These are phyloP conservation scores for Naematelia encephala DNA, from an alignment of 768 basidiomycete species.

Conservation along the genomic window DNA sequence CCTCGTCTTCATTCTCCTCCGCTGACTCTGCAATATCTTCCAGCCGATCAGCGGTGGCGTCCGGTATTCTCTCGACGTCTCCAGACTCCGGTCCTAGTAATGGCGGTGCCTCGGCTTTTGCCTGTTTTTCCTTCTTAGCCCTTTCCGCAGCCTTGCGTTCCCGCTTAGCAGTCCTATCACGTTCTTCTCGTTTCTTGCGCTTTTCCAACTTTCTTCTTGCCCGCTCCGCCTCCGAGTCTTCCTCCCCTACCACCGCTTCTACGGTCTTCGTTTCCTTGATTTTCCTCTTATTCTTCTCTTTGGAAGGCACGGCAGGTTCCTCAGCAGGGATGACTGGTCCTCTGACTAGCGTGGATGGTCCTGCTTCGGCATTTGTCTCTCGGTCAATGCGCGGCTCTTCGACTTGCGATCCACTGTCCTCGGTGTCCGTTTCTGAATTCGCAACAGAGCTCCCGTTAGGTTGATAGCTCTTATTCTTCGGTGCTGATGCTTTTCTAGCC, in stretches of 20 bases:
- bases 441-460: conserved; percentile 6
- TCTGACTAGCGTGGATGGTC: background rate
- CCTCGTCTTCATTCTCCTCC: conserved; percentile 5
- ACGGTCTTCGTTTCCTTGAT: conserved; percentile 8
- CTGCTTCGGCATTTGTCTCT: conserved; percentile 8
- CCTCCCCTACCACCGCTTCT: conserved; percentile 19
- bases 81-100: background rate
- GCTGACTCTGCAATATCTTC: conserved; percentile 5
- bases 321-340: no score
- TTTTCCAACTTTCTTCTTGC: conserved; percentile 20
- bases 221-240: conserved; percentile 33
- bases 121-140: conserved; percentile 5
- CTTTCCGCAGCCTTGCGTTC: conserved; percentile 19
- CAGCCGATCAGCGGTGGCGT: no score
- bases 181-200: conserved; percentile 26
- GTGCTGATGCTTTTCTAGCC: conserved; percentile 33
- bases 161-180: conserved; percentile 21
- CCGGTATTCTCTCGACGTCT: background rate
- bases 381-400: conserved; percentile 11
- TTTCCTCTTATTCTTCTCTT: conserved; percentile 4
- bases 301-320: conserved; percentile 4
- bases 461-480: conserved; percentile 33
- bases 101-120: background rate
- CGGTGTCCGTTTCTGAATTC: background rate
- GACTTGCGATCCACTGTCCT: conserved; percentile 9